Evolutionary conservation across 768 basidiomycete species (phyloP).

Genomic region (Mycena galopus): DNA sequence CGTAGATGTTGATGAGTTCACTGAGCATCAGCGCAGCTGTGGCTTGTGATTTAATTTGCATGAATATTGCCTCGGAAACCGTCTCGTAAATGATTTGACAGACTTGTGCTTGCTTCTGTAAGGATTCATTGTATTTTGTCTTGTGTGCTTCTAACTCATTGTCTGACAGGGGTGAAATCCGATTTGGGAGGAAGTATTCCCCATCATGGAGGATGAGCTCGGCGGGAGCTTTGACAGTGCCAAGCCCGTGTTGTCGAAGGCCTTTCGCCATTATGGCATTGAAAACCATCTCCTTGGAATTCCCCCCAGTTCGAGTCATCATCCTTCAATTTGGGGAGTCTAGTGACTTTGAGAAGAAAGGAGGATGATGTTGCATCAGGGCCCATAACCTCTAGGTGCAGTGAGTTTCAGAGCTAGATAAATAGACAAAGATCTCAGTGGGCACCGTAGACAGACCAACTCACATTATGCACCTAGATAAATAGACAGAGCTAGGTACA

Average conservation of each 20-base stretch:
- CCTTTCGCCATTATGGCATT: slow-evolving; percentile 44
- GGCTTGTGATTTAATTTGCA: slow-evolving; percentile 38
- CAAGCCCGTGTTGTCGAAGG: slow-evolving; percentile 40
- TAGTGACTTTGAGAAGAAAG: slow-evolving; percentile 34
- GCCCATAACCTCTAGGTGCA: slow-evolving; percentile 47
- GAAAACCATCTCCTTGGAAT: slow-evolving; percentile 41
- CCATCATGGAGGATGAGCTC: slow-evolving; percentile 29
- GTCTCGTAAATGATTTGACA: slow-evolving; percentile 44
- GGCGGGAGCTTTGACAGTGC: slow-evolving; percentile 39
- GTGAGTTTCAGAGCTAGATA: too few relatives aligned
- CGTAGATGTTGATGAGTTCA: slow-evolving; percentile 39
- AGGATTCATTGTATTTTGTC: slow-evolving; percentile 36
- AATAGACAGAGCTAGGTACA: too few relatives aligned
- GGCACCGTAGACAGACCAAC: not conserved
- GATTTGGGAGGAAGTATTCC: slow-evolving; percentile 26
- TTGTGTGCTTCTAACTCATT: slow-evolving; percentile 40
- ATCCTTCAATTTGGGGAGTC: slow-evolving; percentile 34
- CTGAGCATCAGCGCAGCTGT: slow-evolving; percentile 39
- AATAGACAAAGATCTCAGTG: too few relatives aligned
- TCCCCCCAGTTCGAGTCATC: slow-evolving; percentile 48
- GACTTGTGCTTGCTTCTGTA: slow-evolving; percentile 42
- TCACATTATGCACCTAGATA: too few relatives aligned
- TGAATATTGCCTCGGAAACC: slow-evolving; percentile 36
- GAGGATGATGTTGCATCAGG: too few relatives aligned
- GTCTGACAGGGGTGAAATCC: slow-evolving; percentile 26